These are phyloP conservation scores for Penicillium corylophilum DNA, from an alignment of 2,329 filamentous ascomycete species.

Conservation along the genomic window DNA sequence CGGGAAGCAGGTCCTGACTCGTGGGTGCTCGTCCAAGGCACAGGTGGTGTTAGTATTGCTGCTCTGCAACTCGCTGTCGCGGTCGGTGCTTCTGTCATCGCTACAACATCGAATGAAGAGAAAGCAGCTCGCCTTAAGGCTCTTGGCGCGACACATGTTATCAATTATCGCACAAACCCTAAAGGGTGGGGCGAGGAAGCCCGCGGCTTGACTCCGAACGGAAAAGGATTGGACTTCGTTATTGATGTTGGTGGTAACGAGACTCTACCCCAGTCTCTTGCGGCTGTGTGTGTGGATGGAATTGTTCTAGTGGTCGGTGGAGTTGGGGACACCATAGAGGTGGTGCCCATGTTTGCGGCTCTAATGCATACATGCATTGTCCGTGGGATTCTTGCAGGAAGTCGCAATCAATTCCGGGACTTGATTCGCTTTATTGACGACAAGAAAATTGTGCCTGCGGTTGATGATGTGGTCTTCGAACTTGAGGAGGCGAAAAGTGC, in stretches of 20 bases:
- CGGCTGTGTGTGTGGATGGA: not conserved
- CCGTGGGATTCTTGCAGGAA: not conserved
- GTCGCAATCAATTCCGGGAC: not conserved
- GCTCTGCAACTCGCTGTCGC: conserved; percentile 38
- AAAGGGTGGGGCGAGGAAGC: too few relatives aligned
- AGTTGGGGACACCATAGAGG: not conserved
- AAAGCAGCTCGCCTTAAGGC: conserved; percentile 54
- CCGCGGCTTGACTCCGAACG: too few relatives aligned
- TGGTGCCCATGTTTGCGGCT: not conserved
- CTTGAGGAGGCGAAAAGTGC: not conserved
- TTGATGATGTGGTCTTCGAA: not conserved
- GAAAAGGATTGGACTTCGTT: not conserved
- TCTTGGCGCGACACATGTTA: conserved; percentile 56
- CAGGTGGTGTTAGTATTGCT: too few relatives aligned
- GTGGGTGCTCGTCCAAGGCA: too few relatives aligned
- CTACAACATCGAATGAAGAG: conserved; percentile 53
- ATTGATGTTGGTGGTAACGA: not conserved
- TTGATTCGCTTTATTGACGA: not conserved
- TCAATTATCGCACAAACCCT: conserved; percentile 33
- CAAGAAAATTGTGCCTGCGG: not conserved
- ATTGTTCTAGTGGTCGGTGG: not conserved
- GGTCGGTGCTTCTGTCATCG: conserved; percentile 57
- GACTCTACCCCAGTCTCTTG: not conserved
- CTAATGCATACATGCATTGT: not conserved
- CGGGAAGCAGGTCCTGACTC: too few relatives aligned